Base-by-base conservation (phyloP, 2,329 filamentous ascomycete species). In the Talaromyces amestolkiae region DNA sequence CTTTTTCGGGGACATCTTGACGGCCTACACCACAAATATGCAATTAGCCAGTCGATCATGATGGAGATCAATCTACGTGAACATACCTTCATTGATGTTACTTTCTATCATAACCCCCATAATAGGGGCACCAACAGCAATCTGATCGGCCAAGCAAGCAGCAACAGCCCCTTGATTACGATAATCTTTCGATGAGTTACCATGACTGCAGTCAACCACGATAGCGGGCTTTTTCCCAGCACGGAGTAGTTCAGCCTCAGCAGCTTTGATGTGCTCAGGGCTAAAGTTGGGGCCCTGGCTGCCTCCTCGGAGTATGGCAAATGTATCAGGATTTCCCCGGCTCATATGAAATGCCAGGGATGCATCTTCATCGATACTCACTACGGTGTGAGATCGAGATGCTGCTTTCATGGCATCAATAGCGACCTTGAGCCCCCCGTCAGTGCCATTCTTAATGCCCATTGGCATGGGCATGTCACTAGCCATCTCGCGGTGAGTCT, bases 391-490 rank as follows among this genome's bases (percentile, higher is more conserved):
- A 3, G 33, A 10, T 3, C 54, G 31, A 58, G 54, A 58, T 58
- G 54, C 54, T 19, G 54, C 54, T 58, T 39, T 58, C 33, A 58
- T 58, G 33, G 54, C 54, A 58, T 58, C 54, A 15, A 58, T 35
- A 7, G 54, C 54, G 4, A 58, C 54, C 11, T 58, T 58, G 8
- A 58, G 54, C 54, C 54, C 54, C 3, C 54, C 54, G 13, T 58
- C 54, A 58, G 54, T 58, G 54, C 54, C 54, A 15, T 58, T 58
- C 33, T 58, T 58, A 39, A 58, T 39, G 19, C 54, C 54, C 31
- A 58, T 58, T 19, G 54, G 54, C 54, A 58, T 58, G 33, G 54
- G 54, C 54, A 58, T 58, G n/a, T 58, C 54, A 39, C 54, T 58
- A 19, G 54, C 54, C 54, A 58, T 58, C 54, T 58, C 54, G 24